Conservation (phyloP, 2,329 filamentous ascomycete species). For the Calonectria hawksworthii region DNA sequence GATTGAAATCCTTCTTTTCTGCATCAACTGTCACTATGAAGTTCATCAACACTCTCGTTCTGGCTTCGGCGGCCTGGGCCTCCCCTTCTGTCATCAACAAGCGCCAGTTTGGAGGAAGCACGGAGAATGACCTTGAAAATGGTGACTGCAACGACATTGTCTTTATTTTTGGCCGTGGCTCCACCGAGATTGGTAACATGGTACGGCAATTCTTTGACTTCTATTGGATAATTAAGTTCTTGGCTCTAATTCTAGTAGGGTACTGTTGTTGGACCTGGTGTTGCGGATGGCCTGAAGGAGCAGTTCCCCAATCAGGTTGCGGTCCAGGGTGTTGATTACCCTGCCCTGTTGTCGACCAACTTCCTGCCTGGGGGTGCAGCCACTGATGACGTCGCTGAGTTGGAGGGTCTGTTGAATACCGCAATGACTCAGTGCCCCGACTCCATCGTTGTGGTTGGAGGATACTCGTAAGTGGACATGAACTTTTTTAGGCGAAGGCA, state of each 20-base stretch:
- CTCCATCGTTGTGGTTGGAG: not conserved
- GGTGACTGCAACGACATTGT: not conserved
- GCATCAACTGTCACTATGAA: not conserved
- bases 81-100: not conserved
- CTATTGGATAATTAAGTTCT: not conserved
- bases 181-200: not conserved
- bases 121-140: not conserved
- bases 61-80: not conserved
- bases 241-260: not conserved
- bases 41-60: not conserved
- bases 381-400: not conserved
- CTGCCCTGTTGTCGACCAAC: not conserved
- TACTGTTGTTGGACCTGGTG: not conserved
- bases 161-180: not conserved
- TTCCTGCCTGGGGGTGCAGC: not conserved
- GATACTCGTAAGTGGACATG: not conserved
- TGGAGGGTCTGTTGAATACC: not conserved
- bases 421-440: not conserved
- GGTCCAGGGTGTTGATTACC: conserved; percentile 1
- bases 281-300: not conserved
- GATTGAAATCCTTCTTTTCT: not conserved
- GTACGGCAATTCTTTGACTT: not conserved
- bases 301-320: not conserved
- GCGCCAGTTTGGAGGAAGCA: not conserved
- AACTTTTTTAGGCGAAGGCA: fast-evolving